Conservation (phyloP, 768 basidiomycete species). For the Cyclocybe aegerita region DNA sequence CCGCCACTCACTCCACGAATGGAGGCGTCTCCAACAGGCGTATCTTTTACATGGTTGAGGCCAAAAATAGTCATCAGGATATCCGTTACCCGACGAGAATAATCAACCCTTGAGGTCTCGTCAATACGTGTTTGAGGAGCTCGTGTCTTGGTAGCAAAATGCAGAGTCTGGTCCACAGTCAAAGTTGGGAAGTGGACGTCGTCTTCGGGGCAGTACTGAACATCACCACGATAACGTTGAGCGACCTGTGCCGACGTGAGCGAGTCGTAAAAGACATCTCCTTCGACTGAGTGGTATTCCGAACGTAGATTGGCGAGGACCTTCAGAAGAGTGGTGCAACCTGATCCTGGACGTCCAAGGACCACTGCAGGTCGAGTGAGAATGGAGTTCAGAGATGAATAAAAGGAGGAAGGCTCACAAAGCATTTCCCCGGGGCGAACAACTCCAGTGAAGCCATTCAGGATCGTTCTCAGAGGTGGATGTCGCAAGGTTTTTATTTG, state of each 20-base stretch:
- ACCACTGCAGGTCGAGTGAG: slow-evolving; percentile 51
- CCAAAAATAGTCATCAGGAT: slow-evolving; percentile 72
- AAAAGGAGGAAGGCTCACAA: slow-evolving; percentile 42
- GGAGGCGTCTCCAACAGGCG: slow-evolving; percentile 75
- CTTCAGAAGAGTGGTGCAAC: slow-evolving; percentile 85
- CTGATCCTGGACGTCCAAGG: slow-evolving; percentile 81
- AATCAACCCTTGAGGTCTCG: slow-evolving; percentile 38
- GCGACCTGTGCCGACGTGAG: slow-evolving; percentile 63
- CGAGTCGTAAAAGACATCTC: slow-evolving; percentile 76
- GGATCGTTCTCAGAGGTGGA: slow-evolving; percentile 62
- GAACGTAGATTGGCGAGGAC: slow-evolving; percentile 72
- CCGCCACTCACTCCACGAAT: slow-evolving; percentile 77
- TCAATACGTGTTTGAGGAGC: slow-evolving; percentile 57
- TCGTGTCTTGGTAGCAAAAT: slow-evolving; percentile 67
- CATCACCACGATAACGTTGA: slow-evolving; percentile 74
- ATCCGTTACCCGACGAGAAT: slow-evolving; percentile 48
- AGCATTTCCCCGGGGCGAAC: slow-evolving; percentile 77
- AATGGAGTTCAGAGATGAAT: not conserved
- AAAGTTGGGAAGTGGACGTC: slow-evolving; percentile 86
- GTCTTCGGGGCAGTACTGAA: slow-evolving; percentile 81
- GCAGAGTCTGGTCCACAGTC: slow-evolving; percentile 75
- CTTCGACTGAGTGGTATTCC: slow-evolving; percentile 67
- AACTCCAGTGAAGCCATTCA: slow-evolving; percentile 63
- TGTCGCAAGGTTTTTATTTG: slow-evolving; percentile 48
- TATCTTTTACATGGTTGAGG: slow-evolving; percentile 67